phyloP scores from a whole-genome alignment of 306 rosid genomes.

The Sesbania bispinosa region DNA sequence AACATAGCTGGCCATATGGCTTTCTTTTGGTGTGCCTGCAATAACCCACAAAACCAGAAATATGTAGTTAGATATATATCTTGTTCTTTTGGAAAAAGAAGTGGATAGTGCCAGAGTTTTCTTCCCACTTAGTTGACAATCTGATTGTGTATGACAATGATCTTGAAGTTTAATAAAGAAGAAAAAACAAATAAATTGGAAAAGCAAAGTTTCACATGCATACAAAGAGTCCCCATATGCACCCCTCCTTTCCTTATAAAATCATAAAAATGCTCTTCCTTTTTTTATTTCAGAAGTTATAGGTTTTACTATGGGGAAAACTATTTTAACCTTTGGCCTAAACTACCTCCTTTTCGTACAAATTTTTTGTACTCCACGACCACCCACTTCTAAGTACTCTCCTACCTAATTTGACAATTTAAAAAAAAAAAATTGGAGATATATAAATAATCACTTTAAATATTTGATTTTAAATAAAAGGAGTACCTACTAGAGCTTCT shows the following conservation, averaged over 20 bases:
- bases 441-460: no score
- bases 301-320: not conserved
- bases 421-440: no score
- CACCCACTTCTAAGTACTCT: no score
- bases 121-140: not conserved
- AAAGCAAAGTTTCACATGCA: not conserved
- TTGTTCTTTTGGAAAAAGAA: not conserved
- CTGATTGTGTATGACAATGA: not conserved
- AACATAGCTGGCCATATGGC: constrained; percentile 8
- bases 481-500: no score
- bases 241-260: not conserved
- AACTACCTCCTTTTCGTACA: no score
- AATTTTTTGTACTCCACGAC: no score
- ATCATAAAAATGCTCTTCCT: no score
- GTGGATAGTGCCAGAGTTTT: not conserved
- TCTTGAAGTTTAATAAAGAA: not conserved
- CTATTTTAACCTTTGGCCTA: no score
- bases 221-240: not conserved
- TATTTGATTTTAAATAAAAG: no score
- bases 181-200: not conserved
- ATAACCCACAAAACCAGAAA: not conserved
- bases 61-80: not conserved
- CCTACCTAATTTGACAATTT: no score
- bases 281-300: not conserved
- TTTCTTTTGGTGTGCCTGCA: not conserved